Conservation (phyloP, 257 asterid species). For the Fraxinus cuspidata region DNA sequence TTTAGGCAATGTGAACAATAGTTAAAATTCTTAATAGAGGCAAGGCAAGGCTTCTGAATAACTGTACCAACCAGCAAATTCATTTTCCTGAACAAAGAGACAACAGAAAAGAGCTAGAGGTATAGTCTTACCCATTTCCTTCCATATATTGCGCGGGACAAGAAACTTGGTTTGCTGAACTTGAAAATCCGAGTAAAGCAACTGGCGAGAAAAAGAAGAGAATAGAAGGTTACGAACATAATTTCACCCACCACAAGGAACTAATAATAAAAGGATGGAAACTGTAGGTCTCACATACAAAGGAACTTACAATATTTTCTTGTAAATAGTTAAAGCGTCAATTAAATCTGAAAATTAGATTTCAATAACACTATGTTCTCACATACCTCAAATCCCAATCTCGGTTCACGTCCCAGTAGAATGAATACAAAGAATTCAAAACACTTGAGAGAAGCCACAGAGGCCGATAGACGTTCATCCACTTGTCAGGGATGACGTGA, state of each 20-base stretch:
- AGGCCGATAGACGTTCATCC: constrained; percentile 78
- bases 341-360: constrained; percentile 11
- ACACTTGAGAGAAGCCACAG: constrained; percentile 91
- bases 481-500: constrained; percentile 77
- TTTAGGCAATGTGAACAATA: neutral
- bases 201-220: constrained; percentile 55
- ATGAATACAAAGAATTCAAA: constrained; percentile 82
- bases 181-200: constrained; percentile 94
- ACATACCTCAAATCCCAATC: constrained; percentile 97
- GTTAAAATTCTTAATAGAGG: neutral
- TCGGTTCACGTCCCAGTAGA: constrained; percentile 92
- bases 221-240: neutral
- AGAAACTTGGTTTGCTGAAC: constrained; percentile 72
- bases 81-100: constrained; percentile 2
- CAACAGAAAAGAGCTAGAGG: constrained; percentile 14
- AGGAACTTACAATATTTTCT: neutral
- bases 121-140: constrained; percentile 78
- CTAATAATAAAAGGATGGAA: neutral
- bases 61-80: neutral
- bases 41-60: neutral
- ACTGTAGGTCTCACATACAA: neutral
- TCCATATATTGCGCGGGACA: constrained; percentile 66
- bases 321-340: constrained; percentile 4
- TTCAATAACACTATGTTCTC: neutral
- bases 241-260: neutral